These are phyloP conservation scores for Irpex sp. DNA, from an alignment of 1,284 basidiomycete species.

Conservation along the genomic window DNA sequence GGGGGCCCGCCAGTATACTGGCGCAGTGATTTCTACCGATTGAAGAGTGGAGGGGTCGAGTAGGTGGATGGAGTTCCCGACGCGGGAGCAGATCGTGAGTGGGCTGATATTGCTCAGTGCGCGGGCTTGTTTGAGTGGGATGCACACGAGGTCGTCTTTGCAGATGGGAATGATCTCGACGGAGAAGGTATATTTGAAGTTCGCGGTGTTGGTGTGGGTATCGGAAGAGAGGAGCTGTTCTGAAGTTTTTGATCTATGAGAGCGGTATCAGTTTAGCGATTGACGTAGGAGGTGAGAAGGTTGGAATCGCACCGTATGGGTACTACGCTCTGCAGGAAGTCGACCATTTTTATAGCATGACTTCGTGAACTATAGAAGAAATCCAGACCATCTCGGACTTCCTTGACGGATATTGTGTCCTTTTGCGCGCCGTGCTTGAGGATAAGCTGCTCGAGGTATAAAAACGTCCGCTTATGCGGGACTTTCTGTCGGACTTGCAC, in stretches of 20 bases:
- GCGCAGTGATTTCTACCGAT: slow-evolving; percentile 72
- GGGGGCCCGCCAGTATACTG: slow-evolving; percentile 88
- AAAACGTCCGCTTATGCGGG: slow-evolving; percentile 94
- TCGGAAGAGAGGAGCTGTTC: slow-evolving; percentile 93
- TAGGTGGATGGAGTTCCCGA: slow-evolving; percentile 89
- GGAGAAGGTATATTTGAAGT: slow-evolving; percentile 97
- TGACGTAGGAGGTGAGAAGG: background rate
- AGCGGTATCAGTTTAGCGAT: too few species aligned
- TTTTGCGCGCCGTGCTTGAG: slow-evolving; percentile 96
- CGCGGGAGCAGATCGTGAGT: slow-evolving; percentile 82
- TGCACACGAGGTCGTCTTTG: slow-evolving; percentile 94
- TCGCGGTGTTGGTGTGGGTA: slow-evolving; percentile 88
- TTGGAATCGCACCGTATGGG: slow-evolving; percentile 65
- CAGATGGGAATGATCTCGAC: slow-evolving; percentile 96
- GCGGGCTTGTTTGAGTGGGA: slow-evolving; percentile 80
- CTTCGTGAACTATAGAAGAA: slow-evolving; percentile 92
- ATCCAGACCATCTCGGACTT: slow-evolving; percentile 92
- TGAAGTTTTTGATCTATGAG: slow-evolving; percentile 80
- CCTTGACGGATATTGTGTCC: slow-evolving; percentile 90
- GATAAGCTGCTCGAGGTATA: slow-evolving; percentile 97
- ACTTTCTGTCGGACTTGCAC: slow-evolving; percentile 99
- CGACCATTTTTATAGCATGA: slow-evolving; percentile 96
- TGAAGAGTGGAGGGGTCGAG: slow-evolving; percentile 88
- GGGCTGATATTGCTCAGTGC: slow-evolving; percentile 85
- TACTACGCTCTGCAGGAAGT: slow-evolving; percentile 86